A percentile compares a stretch with the other conserved stretches of the same genome.
Conservation (phyloP, 805 yeast species). For the Nakazawaea populi region DNA sequence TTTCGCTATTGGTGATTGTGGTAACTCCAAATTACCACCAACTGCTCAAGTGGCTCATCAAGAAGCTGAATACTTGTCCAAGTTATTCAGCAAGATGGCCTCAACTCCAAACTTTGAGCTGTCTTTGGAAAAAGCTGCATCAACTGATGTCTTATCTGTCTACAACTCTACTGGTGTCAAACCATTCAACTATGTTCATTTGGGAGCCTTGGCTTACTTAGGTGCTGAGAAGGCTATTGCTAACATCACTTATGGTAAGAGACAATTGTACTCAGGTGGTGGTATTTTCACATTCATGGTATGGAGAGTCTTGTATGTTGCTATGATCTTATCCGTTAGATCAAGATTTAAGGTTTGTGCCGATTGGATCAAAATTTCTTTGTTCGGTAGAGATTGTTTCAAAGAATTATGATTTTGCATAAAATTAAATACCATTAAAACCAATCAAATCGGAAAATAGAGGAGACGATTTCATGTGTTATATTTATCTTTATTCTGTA, state of each 20-base stretch:
- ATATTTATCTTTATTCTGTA: no score
- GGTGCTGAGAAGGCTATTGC: conserved; percentile 55
- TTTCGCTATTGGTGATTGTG: conserved; percentile 50
- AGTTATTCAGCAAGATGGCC: conserved; percentile 36
- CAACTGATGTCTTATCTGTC: neutral
- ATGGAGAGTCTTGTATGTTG: conserved; percentile 51
- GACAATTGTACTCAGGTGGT: conserved; percentile 41
- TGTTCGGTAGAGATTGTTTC: conserved; percentile 51
- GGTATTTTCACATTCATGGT: conserved; percentile 49
- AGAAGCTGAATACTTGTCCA: conserved; percentile 43
- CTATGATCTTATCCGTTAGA: conserved; percentile 49
- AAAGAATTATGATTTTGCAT: conserved; percentile 29
- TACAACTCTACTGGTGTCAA: conserved; percentile 22
- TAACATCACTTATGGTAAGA: conserved; percentile 51
- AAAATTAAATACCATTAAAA: no score
- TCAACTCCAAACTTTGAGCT: conserved; percentile 35
- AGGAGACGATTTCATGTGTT: no score
- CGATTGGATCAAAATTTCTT: conserved; percentile 46
- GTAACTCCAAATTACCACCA: conserved; percentile 50
- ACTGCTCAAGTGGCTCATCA: conserved; percentile 57
- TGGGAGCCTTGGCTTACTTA: conserved; percentile 51
- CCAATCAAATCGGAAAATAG: no score
- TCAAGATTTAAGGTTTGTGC: conserved; percentile 45
- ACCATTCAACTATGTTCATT: conserved; percentile 41
- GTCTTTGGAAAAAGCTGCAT: conserved; percentile 31